Percentiles rank a stretch among this genome's conserved stretches.
Evolutionary conservation across 768 basidiomycete species (phyloP).

Genomic region (Auriscalpium vulgare): DNA sequence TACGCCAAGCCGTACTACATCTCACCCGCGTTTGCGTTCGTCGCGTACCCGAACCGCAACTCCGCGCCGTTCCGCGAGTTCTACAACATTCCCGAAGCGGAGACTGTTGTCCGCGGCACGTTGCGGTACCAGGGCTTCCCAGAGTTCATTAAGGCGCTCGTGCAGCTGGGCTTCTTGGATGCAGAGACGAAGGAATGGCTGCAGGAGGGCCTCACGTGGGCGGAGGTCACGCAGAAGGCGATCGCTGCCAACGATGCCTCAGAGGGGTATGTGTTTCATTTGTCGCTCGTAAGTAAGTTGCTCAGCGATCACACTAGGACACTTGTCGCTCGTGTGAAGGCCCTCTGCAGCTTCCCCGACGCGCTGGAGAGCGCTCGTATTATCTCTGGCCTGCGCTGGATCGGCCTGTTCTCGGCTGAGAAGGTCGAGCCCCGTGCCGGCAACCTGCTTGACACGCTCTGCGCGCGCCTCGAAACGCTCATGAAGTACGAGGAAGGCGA

Average conservation of each 20-base stretch:
- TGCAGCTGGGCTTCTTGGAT: slow-evolving; percentile 82
- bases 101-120: slow-evolving; percentile 89
- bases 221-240: slow-evolving; percentile 70
- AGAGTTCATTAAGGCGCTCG: slow-evolving; percentile 82
- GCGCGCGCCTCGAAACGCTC: slow-evolving; percentile 79
- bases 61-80: slow-evolving; percentile 84
- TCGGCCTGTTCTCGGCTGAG: slow-evolving; percentile 80
- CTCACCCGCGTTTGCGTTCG: slow-evolving; percentile 91
- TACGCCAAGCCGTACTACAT: slow-evolving; percentile 92
- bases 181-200: slow-evolving; percentile 73
- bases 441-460: slow-evolving; percentile 91
- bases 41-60: slow-evolving; percentile 95
- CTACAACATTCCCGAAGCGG: slow-evolving; percentile 90
- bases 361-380: slow-evolving; percentile 67
- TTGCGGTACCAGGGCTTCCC: slow-evolving; percentile 96
- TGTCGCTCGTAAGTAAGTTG: background rate
- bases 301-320: slow-evolving; percentile 33
- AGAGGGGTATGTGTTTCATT: slow-evolving; percentile 55
- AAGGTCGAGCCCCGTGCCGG: slow-evolving; percentile 52
- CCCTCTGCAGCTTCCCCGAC: slow-evolving; percentile 65
- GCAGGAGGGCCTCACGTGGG: slow-evolving; percentile 69
- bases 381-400: slow-evolving; percentile 85
- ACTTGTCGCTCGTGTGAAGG: slow-evolving; percentile 65
- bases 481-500: slow-evolving; percentile 91
- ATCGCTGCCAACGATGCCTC: slow-evolving; percentile 56